Evolutionary conservation across 805 yeast species (phyloP), one percentile per base, ranked within the genome.

Genomic region (Metschnikowia amazonensis): DNA sequence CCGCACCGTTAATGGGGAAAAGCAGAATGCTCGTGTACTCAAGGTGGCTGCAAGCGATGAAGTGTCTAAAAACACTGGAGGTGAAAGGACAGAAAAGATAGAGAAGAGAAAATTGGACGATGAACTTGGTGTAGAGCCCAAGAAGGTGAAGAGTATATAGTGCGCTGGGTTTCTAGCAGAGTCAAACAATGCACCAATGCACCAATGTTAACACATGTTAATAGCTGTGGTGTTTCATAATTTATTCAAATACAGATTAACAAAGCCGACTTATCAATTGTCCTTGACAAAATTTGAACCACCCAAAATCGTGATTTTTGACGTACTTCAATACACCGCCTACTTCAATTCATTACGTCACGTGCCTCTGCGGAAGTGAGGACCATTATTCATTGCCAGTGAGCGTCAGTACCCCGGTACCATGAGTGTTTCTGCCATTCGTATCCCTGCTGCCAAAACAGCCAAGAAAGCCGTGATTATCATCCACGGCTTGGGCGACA

Each of bases 401-500:
- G 24, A 23, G 18, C 18, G 23, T 29, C 29, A 10, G 3, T n/a
- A 8, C 38, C 6, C 24, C 7, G 10, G 10, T 21, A 24, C 16
- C 33, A 52, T 52, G 56, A 48, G 56, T 14, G 42, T 59, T 20
- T 45, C 62, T 13, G 63, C 71, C 16, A 55, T 65, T 11, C 58
- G 62, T 43, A 47, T 64, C 2, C 57, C 65, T 2, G 70, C 73
- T 2, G 41, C 52, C 16, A 48, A 50, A 13, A 57, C 66, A 5
- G 69, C 72, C 31, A 63, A 58, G 29, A 53, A 87, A 1, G 81
- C 89, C 1, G 69, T 89, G 28, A 85, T 90, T 18, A 75, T 90
- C 48, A 60, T 88, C 44, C 98, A 94, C 62, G 98, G 99, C 0
- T 71, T 92, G 14, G 99, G 99, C 8, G 98, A 92, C 63, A 64